Evolutionary conservation across 1,139 yeast species (phyloP).

Genomic region (Yamadazyma membranifaciens): DNA sequence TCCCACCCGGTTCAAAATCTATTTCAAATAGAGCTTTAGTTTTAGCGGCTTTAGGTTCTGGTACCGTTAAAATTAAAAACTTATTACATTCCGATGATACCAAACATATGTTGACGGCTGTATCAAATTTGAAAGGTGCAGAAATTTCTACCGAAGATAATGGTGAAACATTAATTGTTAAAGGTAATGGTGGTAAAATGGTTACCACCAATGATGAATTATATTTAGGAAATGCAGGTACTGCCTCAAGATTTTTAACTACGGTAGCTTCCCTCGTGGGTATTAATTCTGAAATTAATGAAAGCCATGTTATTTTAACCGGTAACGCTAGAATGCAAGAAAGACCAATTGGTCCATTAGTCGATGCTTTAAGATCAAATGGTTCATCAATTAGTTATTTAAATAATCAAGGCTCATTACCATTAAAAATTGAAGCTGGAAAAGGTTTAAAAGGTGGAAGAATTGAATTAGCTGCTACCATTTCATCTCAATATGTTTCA

Average conservation of each 20-base stretch:
- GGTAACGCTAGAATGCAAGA: slow-evolving; percentile 98
- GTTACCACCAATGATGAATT: slow-evolving; percentile 60
- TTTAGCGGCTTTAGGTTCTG: slow-evolving; percentile 87
- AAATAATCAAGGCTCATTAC: slow-evolving; percentile 80
- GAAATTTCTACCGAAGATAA: slow-evolving; percentile 76
- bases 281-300: slow-evolving; percentile 30
- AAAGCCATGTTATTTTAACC: slow-evolving; percentile 60
- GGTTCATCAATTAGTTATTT: slow-evolving; percentile 75
- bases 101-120: slow-evolving; percentile 90
- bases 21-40: slow-evolving; percentile 93
- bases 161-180: slow-evolving; percentile 82
- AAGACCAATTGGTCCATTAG: slow-evolving; percentile 95
- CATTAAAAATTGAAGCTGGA: slow-evolving; percentile 70
- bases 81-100: slow-evolving; percentile 94
- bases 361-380: slow-evolving; percentile 80
- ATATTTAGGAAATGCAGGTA: slow-evolving; percentile 96
- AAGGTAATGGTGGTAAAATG: slow-evolving; percentile 83
- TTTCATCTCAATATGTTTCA: slow-evolving; percentile 96
- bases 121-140: slow-evolving; percentile 77
- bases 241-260: slow-evolving; percentile 93
- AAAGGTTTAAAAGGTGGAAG: slow-evolving; percentile 82
- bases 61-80: slow-evolving; percentile 79
- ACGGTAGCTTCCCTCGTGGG: slow-evolving; percentile 82
- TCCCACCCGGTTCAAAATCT: slow-evolving; percentile 97
- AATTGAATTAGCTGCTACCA: slow-evolving; percentile 91